Conservation (phyloP, 805 yeast genomes). For the Saccharomyces mikatae region DNA sequence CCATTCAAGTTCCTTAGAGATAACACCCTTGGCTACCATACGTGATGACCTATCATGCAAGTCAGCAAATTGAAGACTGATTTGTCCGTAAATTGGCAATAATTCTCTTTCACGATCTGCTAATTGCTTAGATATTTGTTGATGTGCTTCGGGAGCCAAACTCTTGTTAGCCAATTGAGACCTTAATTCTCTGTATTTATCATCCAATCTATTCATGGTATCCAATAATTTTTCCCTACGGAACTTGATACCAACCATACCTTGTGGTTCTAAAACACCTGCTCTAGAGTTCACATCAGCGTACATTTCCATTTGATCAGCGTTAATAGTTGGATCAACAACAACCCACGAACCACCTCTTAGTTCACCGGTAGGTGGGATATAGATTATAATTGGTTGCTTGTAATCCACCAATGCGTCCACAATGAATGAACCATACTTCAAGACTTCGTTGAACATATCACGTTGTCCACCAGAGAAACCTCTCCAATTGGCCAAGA, state of each 20-base stretch:
- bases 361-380: constrained; percentile 96
- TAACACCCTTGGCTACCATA: constrained; percentile 91
- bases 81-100: constrained; percentile 83
- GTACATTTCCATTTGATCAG: constrained; percentile 98
- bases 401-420: constrained; percentile 93
- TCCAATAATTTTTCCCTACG: constrained; percentile 83
- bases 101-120: constrained; percentile 70
- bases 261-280: constrained; percentile 98
- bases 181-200: constrained; percentile 61
- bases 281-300: constrained; percentile 94
- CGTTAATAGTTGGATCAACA: constrained; percentile 94
- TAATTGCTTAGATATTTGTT: constrained; percentile 55
- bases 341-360: constrained; percentile 99
- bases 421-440: constrained; percentile 93
- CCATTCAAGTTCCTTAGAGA: constrained; percentile 82
- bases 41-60: constrained; percentile 96
- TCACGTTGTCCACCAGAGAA: constrained; percentile 99
- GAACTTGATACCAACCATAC: constrained; percentile 97
- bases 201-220: constrained; percentile 89
- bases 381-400: constrained; percentile 94
- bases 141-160: constrained; percentile 56
- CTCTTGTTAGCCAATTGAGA: constrained; percentile 45
- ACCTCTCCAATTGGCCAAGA: constrained; percentile 99
- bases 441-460: constrained; percentile 96
- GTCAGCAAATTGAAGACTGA: constrained; percentile 94